Evolutionary conservation across 2,329 filamentous ascomycete genomes (phyloP).

Genomic region (Diaporthe sp.): DNA sequence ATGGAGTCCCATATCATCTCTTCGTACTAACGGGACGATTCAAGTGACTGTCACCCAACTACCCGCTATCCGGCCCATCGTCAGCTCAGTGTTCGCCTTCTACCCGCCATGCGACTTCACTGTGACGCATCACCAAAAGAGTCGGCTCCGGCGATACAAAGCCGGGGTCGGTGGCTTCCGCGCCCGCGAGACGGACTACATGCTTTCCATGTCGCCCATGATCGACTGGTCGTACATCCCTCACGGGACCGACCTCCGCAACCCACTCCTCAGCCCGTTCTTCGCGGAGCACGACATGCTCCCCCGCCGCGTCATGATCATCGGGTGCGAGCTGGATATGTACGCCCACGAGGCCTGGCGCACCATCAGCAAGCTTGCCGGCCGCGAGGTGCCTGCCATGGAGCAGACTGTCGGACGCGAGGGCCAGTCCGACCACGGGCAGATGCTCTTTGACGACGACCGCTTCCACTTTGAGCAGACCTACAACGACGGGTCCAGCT

Average conservation of each 20-base stretch:
- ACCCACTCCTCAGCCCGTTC: slow-evolving; percentile 35
- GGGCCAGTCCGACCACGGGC: slow-evolving; percentile 23
- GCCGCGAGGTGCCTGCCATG: slow-evolving; percentile 25
- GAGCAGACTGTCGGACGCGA: slow-evolving; percentile 29
- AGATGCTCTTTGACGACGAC: slow-evolving; percentile 34
- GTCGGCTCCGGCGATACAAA: slow-evolving; percentile 33
- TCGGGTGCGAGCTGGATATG: slow-evolving; percentile 38
- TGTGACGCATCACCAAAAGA: slow-evolving; percentile 26
- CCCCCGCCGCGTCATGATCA: slow-evolving; percentile 34
- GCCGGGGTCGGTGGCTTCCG: slow-evolving; percentile 33
- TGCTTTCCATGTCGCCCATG: slow-evolving; percentile 36
- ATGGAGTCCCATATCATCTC: fast-evolving
- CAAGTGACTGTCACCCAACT: slow-evolving; percentile 31
- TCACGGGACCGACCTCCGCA: slow-evolving; percentile 33
- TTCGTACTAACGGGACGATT: not conserved
- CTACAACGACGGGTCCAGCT: slow-evolving; percentile 35
- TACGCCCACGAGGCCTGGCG: slow-evolving; percentile 38
- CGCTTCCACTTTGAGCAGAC: slow-evolving; percentile 37
- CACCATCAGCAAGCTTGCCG: slow-evolving; percentile 36
- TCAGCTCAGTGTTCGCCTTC: slow-evolving; percentile 36
- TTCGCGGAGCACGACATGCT: slow-evolving; percentile 35
- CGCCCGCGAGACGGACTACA: slow-evolving; percentile 37
- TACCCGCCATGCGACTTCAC: slow-evolving; percentile 36
- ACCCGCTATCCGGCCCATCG: slow-evolving; percentile 29
- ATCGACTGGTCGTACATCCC: slow-evolving; percentile 36